A percentile compares a stretch with the other conserved stretches of the same genome.
Evolutionary conservation across 495 filamentous ascomycete species (phyloP).

Genomic region (Sordaria brevicollis): DNA sequence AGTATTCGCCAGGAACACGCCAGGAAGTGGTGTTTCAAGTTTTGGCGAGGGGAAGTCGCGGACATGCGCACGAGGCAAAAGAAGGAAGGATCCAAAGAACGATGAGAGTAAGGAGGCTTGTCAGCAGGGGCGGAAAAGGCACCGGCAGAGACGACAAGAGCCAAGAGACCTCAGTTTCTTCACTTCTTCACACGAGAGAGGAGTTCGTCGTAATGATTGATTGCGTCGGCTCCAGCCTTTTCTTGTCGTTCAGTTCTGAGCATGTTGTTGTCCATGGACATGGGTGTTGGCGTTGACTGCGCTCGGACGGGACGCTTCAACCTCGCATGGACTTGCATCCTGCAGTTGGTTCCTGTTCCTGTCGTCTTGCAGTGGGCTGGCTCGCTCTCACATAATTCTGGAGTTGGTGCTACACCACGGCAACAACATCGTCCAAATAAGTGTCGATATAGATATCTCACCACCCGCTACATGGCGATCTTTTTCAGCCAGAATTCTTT

Average conservation of each 20-base stretch:
- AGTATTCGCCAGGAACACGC: neutral
- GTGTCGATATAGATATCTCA: neutral
- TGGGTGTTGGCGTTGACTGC: neutral
- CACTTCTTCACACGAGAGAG: neutral
- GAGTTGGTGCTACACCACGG: neutral
- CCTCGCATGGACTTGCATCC: neutral
- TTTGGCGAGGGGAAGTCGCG: neutral
- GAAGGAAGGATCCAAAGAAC: neutral
- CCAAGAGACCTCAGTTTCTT: neutral
- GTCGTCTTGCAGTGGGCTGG: neutral
- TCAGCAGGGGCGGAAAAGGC: neutral
- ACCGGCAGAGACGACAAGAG: neutral
- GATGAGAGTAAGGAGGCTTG: neutral
- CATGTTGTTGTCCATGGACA: no score
- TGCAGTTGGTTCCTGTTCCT: neutral
- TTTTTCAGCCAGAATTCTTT: neutral
- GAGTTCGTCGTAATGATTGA: neutral
- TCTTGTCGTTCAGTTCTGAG: no score
- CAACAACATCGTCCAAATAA: neutral
- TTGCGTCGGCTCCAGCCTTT: no score
- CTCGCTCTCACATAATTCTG: neutral
- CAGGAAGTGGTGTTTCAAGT: neutral
- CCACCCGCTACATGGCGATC: neutral
- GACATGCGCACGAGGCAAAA: neutral
- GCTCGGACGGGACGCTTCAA: neutral